Evolutionary conservation across 768 basidiomycete genomes (phyloP), one percentile per base, ranked within the genome.

Genomic region (Hirschioporus abietinus): DNA sequence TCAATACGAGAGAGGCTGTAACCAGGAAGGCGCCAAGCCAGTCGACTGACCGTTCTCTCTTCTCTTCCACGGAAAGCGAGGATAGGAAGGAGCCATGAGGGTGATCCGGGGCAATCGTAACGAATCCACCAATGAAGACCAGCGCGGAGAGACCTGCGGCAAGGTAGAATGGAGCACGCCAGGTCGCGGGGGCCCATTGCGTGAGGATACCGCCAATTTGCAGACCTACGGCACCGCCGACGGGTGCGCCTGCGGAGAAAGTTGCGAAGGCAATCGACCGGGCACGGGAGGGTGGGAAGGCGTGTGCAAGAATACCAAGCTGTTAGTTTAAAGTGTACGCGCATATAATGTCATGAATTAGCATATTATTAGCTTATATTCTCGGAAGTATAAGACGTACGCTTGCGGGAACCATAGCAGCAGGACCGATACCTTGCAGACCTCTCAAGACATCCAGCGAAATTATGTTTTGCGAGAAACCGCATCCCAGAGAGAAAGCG

Each of bases 191-290:
- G 62, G 77, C 76, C 8, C 81, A 78, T 70, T 92, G 83, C 0
- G 88, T 90, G 23, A 93, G 75, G 1, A 88, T 77, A n/a, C 91
- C 92, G 20, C 93, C 93, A 0, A 93, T 67, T 0, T 87, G 76
- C 34, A 81, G 81, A 1, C 95, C 93, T 17, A 94, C 76, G 0
- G 86, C 89, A 0, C 83, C 90, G 0, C 95, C 95, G 6, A 95
- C 72, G 0, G 95, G 93, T 0, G 90, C 92, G 27, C 95, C 95
- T 0, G 93, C 92, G 0, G 89, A 83, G 69, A 95, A 96, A 0
- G 89, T 87, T 0, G 95, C 86, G 68, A 96, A 96, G 0, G 93
- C 95, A 0, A 86, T 75, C 0, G 91, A 86, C 10, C 95, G 85
- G 0, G 87, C 82, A 15, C 79, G 79, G 0, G 89, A 88, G 0